Base-by-base conservation (phyloP, 2,329 filamentous ascomycete genomes). In the Purpureocillium lavendulum region DNA sequence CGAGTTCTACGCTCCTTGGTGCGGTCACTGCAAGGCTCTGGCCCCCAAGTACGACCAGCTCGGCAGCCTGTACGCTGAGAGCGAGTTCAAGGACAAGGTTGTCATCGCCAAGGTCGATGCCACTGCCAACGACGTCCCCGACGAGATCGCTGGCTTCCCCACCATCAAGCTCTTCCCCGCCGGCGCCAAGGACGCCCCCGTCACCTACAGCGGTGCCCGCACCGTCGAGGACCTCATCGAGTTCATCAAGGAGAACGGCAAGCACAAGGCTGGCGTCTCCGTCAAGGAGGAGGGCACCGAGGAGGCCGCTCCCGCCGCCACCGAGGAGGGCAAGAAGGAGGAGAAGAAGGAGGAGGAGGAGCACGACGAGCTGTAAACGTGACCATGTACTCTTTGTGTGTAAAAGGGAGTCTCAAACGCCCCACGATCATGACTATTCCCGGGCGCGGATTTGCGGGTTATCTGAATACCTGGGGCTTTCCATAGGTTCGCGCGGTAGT, bases 1-100 rank as follows among this genome's bases (percentile, higher is more conserved):
- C 49, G 92, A 98, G 74, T 97, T 95, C 73, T 98, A 98, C 71
- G 92, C 92, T 44, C 92, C 92, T 49, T 98, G 92, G 92, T 98
- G 92, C 64, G 92, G 92, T 54, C 92, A 98, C 80, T 98, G 92
- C 87, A 97, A 97, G 80, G 89, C 80, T 65, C 83, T 98, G 46
- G 90, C 92, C 41, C 92, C 92, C 56, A 83, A 95, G 66, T 98
- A 96, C 66, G 92, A 98, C 48, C 87, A 96, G 65, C 84, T 98
- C 43, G 92, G 78, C 41, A 65, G 73, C 44, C 73, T 80, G 43
- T 96, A 87, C 70, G 73, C 79, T 77, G 65, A 79, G 79, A 72
- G 83, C 71, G 82, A 85, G 53, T 84, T 81, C 67, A 84, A 85
- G 64, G 74, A 81, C 69, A 82, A 87, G 69, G 85, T 98, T 44